Percentiles rank a stretch among this genome's conserved stretches.
Evolutionary conservation across 2,329 filamentous ascomycete genomes (phyloP).

Genomic region (Botrytis cinerea): DNA sequence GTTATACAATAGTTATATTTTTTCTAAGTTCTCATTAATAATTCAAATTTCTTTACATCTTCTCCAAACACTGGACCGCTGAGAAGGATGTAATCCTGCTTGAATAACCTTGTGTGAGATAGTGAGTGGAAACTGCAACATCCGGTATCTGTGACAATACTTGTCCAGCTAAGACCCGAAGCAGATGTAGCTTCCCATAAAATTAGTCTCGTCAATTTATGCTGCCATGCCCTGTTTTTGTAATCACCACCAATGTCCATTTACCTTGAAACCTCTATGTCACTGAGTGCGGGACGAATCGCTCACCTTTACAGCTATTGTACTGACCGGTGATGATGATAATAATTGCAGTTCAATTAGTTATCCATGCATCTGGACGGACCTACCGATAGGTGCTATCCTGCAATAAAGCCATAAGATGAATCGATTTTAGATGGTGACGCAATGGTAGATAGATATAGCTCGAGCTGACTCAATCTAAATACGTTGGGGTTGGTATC

Average conservation of each 20-base stretch:
- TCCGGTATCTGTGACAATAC: too few species aligned
- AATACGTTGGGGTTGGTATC: neutral
- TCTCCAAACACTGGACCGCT: neutral
- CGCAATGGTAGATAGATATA: too few species aligned
- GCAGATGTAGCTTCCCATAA: too few species aligned
- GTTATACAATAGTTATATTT: neutral
- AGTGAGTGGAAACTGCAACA: too few species aligned
- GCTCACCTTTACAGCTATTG: neutral
- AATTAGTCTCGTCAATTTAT: neutral
- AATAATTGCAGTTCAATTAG: too few species aligned
- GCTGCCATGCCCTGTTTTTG: neutral
- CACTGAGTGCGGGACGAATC: neutral
- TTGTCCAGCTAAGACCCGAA: too few species aligned
- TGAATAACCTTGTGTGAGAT: too few species aligned
- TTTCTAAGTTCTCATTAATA: neutral
- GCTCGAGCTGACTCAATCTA: neutral
- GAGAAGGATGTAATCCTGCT: too few species aligned
- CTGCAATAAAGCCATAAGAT: rapidly evolving
- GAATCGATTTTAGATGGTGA: too few species aligned
- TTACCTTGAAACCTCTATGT: neutral
- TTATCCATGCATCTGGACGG: rapidly evolving
- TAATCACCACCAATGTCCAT: neutral
- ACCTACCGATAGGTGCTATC: rapidly evolving
- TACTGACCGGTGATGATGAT: neutral
- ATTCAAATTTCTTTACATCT: neutral